Evolutionary conservation across 768 basidiomycete species (phyloP).

Genomic region (Leucocoprinus sp.): DNA sequence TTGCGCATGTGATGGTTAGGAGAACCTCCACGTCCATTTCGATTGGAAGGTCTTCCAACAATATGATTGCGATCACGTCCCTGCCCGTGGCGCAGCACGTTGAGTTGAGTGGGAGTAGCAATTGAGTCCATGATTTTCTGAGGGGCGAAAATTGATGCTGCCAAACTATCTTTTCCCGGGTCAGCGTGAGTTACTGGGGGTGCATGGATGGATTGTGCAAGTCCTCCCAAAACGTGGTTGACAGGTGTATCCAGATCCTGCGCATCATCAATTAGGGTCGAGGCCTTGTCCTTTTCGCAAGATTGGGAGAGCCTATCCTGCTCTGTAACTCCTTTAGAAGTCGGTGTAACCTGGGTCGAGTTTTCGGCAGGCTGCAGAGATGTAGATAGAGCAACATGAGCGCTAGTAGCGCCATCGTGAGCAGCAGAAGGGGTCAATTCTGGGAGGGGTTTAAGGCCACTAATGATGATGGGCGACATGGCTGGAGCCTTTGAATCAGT

Average conservation of each 20-base stretch:
- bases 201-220: constrained; percentile 16
- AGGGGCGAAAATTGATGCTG: constrained; percentile 55
- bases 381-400: not conserved
- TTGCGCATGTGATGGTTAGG: constrained; percentile 44
- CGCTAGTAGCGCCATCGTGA: not conserved
- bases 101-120: constrained; percentile 28
- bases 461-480: constrained; percentile 65
- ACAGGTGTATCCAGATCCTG: constrained; percentile 1
- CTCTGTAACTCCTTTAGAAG: not conserved
- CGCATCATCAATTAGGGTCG: not conserved
- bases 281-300: not conserved
- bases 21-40: constrained; percentile 36
- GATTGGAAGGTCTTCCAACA: constrained; percentile 37
- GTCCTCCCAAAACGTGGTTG: constrained; percentile 15
- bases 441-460: constrained; percentile 53
- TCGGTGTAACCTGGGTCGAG: not conserved
- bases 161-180: constrained; percentile 16
- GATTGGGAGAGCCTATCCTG: not conserved
- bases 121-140: constrained; percentile 28
- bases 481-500: constrained; percentile 26
- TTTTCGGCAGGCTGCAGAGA: not conserved
- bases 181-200: constrained; percentile 10
- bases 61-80: constrained; percentile 53
- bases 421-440: constrained; percentile 18
- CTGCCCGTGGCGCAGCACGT: constrained; percentile 22